phyloP scores from a whole-genome alignment of 371 early-diverging fungal genomes.

The Mucor irregularis region DNA sequence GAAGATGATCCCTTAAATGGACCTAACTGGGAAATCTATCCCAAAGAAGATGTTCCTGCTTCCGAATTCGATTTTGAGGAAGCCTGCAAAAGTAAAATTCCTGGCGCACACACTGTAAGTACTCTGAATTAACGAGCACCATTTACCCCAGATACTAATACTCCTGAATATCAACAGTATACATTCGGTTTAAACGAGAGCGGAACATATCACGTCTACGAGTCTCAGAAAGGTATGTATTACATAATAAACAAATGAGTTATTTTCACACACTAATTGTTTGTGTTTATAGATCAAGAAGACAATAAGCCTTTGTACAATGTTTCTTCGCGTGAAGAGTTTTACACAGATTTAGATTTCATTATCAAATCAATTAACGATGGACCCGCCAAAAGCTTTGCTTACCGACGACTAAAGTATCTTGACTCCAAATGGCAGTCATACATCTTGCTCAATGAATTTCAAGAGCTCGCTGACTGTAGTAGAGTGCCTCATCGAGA shows the following conservation, averaged over 20 bases:
- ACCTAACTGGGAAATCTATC: conserved; percentile 86
- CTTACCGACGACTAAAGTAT: conserved; percentile 91
- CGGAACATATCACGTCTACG: no score
- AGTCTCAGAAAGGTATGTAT: no score
- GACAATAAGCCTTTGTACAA: conserved; percentile 31
- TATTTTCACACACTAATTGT: no score
- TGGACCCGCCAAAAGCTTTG: conserved; percentile 95
- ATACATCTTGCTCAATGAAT: conserved; percentile 90
- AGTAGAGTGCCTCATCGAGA: conserved; percentile 96
- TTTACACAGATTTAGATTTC: conserved; percentile 86
- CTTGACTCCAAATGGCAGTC: conserved; percentile 95
- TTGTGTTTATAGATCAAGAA: conserved; percentile 18
- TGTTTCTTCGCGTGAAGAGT: conserved; percentile 84
- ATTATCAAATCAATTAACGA: conserved; percentile 83
- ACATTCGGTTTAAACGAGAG: no score
- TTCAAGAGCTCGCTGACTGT: conserved; percentile 92
- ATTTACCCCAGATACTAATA: no score
- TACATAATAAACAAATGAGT: no score
- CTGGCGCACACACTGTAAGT: no score
- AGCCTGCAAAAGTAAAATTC: no score
- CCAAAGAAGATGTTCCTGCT: no score
- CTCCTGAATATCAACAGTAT: no score
- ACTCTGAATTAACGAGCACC: no score
- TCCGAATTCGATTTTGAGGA: no score
- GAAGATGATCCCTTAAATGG: conserved; percentile 87